A percentile compares a stretch with the other conserved stretches of the same genome.
Conservation (phyloP, 108 stramenopile genomes). For the Nitzschia sp. region DNA sequence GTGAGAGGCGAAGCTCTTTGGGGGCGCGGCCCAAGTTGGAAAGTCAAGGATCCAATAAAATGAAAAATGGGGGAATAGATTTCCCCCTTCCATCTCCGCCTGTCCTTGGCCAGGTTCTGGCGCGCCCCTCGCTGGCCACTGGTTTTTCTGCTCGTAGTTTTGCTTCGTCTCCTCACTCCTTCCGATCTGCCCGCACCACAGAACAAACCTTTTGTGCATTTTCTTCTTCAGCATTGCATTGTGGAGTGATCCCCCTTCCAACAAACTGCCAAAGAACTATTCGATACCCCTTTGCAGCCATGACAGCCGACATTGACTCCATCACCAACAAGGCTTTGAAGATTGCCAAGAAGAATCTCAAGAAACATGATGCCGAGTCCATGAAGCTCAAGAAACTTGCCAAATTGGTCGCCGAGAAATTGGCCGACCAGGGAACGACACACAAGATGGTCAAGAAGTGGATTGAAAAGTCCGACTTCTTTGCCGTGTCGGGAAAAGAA, state of each 20-base stretch:
- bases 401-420: conserved; percentile 56
- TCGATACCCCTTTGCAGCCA: not conserved
- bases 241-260: too few species aligned
- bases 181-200: not conserved
- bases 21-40: too few species aligned
- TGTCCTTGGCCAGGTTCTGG: not conserved
- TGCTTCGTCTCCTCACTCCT: not conserved
- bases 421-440: conserved; percentile 35
- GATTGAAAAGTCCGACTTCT: conserved; percentile 64
- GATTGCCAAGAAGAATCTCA: conserved; percentile 73
- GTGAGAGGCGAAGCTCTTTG: too few species aligned
- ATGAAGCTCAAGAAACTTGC: conserved; percentile 80
- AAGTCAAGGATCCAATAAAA: not conserved
- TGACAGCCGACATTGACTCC: conserved; percentile 6
- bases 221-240: not conserved
- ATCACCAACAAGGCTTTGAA: conserved; percentile 48
- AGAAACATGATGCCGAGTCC: conserved; percentile 58
- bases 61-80: not conserved
- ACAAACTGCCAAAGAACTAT: too few species aligned
- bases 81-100: not conserved
- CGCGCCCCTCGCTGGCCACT: not conserved
- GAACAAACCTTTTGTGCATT: not conserved
- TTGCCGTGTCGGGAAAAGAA: conserved; percentile 67
- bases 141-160: too few species aligned
- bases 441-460: conserved; percentile 55